Conservation (phyloP, 2,329 filamentous ascomycete genomes). For the Teratosphaeria destructans region DNA sequence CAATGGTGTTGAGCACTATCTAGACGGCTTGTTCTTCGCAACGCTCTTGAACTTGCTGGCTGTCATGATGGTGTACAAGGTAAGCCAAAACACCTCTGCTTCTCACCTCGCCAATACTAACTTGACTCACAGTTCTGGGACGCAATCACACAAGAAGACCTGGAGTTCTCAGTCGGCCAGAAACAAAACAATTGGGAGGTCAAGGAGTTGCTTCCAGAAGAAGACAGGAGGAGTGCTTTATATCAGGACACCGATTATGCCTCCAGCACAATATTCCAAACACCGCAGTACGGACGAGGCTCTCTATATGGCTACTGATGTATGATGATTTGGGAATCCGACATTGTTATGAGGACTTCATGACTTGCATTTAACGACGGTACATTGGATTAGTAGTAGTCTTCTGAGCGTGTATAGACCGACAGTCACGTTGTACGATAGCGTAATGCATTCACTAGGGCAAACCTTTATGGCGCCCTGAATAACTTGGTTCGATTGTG, state of each 20-base stretch:
- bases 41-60: conserved; percentile 87
- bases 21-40: conserved; percentile 89
- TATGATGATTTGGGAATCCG: not conserved
- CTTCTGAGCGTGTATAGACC: not conserved
- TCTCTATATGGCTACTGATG: conserved; percentile 5
- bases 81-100: conserved; percentile 25
- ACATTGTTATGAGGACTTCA: not conserved
- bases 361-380: not conserved
- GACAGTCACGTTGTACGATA: not conserved
- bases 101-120: not conserved
- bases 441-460: not conserved
- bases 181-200: conserved; percentile 98
- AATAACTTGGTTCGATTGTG: not conserved
- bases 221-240: conserved; percentile 9
- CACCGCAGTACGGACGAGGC: not conserved
- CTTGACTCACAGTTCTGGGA: conserved; percentile 72
- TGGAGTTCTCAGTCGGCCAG: conserved; percentile 93
- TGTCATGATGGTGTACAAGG: conserved; percentile 99
- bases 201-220: conserved; percentile 51
- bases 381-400: not conserved
- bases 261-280: conserved; percentile 3
- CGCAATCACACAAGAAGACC: conserved; percentile 93
- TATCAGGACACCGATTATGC: conserved; percentile 9
- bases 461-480: not conserved
- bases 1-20: conserved; percentile 73